A percentile compares a stretch with the other conserved stretches of the same genome.
Evolutionary conservation across 1,284 basidiomycete genomes (phyloP).

Genomic region (Cryptococcus sp.): DNA sequence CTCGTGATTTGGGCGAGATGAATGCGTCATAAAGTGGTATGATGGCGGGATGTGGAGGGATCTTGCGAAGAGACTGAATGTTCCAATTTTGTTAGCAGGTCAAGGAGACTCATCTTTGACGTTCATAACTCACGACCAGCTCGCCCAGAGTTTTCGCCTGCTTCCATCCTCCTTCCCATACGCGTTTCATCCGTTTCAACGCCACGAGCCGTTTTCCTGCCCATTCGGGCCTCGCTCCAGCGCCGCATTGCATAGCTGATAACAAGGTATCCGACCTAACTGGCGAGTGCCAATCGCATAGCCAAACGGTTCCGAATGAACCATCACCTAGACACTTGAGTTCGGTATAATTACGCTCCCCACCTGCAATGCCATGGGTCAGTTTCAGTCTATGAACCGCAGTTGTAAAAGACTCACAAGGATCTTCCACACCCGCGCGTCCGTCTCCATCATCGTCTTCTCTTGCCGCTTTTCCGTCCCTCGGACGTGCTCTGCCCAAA

Average conservation of each 20-base stretch:
- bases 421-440: conserved; percentile 45
- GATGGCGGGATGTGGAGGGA: conserved; percentile 94
- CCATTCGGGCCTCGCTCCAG: conserved; percentile 85
- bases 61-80: conserved; percentile 83
- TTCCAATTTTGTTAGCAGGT: conserved; percentile 13
- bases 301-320: conserved; percentile 95
- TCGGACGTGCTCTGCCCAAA: background rate
- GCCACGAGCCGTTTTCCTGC: conserved; percentile 92
- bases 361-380: conserved; percentile 22
- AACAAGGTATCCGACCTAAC: conserved; percentile 82
- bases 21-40: conserved; percentile 99
- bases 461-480: background rate
- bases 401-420: conserved; percentile 33
- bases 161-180: conserved; percentile 95
- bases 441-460: conserved; percentile 37
- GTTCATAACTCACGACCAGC: conserved; percentile 69
- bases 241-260: conserved; percentile 84
- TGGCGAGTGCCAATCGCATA: conserved; percentile 98
- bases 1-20: conserved; percentile 85
- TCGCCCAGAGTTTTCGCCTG: conserved; percentile 95
- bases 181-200: conserved; percentile 97
- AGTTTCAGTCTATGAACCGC: no score
- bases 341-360: conserved; percentile 56
- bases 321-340: conserved; percentile 92
- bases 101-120: conserved; percentile 34